phyloP scores from a whole-genome alignment of 2,329 filamentous ascomycete genomes.

The Pseudocercospora eumusae region DNA sequence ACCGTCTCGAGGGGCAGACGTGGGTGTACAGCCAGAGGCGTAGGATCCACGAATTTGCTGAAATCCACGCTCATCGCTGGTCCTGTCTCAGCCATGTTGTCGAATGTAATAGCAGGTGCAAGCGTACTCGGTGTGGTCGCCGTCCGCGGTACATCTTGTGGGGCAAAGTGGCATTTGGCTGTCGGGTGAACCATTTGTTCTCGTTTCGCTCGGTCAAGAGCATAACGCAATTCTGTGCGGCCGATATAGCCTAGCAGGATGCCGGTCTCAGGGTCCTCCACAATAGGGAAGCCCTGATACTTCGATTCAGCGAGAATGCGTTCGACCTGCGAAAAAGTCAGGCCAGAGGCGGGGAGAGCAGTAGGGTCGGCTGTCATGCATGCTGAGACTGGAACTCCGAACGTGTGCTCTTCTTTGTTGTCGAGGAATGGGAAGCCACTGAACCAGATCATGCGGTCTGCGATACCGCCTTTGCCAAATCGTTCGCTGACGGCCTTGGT shows the following conservation, averaged over 20 bases:
- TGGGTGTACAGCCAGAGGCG: constrained; percentile 87
- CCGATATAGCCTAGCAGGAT: constrained; percentile 89
- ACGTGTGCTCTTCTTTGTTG: constrained; percentile 95
- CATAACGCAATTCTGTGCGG: constrained; percentile 86
- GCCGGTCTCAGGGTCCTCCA: constrained; percentile 70
- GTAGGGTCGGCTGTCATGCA: constrained; percentile 75
- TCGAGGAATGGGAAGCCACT: constrained; percentile 96
- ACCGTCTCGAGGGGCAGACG: constrained; percentile 90
- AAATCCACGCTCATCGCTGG: constrained; percentile 70
- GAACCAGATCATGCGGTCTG: constrained; percentile 98
- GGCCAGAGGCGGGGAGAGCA: constrained; percentile 70
- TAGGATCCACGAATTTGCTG: constrained; percentile 82
- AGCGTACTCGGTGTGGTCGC: constrained; percentile 39
- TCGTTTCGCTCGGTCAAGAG: constrained; percentile 75
- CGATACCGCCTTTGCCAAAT: constrained; percentile 94
- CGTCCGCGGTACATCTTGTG: constrained; percentile 34
- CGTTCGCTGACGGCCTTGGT: constrained; percentile 90
- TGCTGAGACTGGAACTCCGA: constrained; percentile 87
- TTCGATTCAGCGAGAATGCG: constrained; percentile 72
- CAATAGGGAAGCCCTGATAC: constrained; percentile 91
- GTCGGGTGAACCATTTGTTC: constrained; percentile 65
- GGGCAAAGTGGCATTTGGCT: constrained; percentile 73
- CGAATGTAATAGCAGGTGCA: constrained; percentile 54
- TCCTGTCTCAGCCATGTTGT: constrained; percentile 58
- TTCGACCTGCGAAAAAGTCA: constrained; percentile 76